A percentile compares a stretch with the other conserved stretches of the same genome.
phyloP scores from a whole-genome alignment of 2,329 filamentous ascomycete genomes.

The Aspergillus ibericus region DNA sequence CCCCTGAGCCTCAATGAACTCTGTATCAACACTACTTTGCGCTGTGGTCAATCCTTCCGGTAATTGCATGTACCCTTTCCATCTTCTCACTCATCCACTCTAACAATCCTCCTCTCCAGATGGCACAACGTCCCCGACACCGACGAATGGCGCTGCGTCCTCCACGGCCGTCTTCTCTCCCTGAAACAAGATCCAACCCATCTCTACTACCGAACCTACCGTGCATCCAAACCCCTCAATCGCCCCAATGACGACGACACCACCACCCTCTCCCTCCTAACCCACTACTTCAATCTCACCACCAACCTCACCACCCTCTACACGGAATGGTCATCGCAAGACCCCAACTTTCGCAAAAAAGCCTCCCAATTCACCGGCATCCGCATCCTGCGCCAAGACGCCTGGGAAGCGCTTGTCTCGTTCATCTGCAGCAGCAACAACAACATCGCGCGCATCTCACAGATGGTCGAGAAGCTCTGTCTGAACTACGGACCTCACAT shows the following conservation, averaged over 20 bases:
- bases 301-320: constrained; percentile 78
- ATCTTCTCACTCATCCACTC: background rate
- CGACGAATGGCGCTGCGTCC: constrained; percentile 86
- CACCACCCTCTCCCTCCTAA: constrained; percentile 71
- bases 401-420: constrained; percentile 89
- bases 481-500: constrained; percentile 78
- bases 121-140: constrained; percentile 75
- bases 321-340: constrained; percentile 78
- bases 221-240: constrained; percentile 31
- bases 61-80: constrained; percentile 27
- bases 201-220: constrained; percentile 77
- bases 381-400: constrained; percentile 88
- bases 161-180: constrained; percentile 81
- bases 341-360: constrained; percentile 84
- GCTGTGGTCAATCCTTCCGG: constrained; percentile 92
- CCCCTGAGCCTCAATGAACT: constrained; percentile 81
- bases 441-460: constrained; percentile 90
- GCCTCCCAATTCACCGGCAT: constrained; percentile 87
- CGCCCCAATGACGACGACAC: constrained; percentile 49
- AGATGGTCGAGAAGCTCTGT: constrained; percentile 96
- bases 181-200: constrained; percentile 77
- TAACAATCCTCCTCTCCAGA: constrained; percentile 44
- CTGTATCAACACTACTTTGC: constrained; percentile 89
- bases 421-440: constrained; percentile 99
- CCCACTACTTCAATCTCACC: constrained; percentile 82